These are phyloP conservation scores for Puccinia hordei DNA, from an alignment of 1,284 basidiomycete species.

Conservation along the genomic window DNA sequence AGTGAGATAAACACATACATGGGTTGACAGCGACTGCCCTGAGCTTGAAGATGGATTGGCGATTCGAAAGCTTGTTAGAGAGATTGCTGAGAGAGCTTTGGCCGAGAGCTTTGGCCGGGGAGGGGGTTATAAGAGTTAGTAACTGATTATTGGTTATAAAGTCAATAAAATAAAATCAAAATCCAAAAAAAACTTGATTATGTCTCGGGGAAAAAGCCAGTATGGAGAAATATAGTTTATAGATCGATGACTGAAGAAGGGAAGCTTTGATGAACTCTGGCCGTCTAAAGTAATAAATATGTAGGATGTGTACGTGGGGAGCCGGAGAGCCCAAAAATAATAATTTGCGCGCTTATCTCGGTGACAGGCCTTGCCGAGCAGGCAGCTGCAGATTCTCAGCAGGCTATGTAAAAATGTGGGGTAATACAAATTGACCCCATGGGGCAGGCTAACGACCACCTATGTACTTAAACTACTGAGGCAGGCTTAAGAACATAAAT, in stretches of 20 bases:
- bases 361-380: not conserved
- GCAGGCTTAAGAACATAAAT: too few species aligned
- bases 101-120: not conserved
- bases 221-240: too few species aligned
- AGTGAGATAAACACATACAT: not conserved
- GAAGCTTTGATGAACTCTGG: too few species aligned
- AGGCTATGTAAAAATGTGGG: slow-evolving; percentile 11
- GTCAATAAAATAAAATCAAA: too few species aligned
- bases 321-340: not conserved
- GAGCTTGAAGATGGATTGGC: not conserved
- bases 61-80: not conserved
- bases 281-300: too few species aligned
- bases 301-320: too few species aligned
- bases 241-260: too few species aligned
- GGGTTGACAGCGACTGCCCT: not conserved
- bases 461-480: too few species aligned
- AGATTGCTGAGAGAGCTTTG: not conserved
- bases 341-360: not conserved
- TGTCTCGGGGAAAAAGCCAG: too few species aligned
- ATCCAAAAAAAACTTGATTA: too few species aligned
- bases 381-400: not conserved
- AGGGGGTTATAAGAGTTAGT: not conserved
- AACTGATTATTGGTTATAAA: not conserved
- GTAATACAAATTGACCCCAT: slow-evolving; percentile 1
- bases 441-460: not conserved